Evolutionary conservation across 2,329 filamentous ascomycete genomes (phyloP).

Genomic region (Coniochaeta sp.): DNA sequence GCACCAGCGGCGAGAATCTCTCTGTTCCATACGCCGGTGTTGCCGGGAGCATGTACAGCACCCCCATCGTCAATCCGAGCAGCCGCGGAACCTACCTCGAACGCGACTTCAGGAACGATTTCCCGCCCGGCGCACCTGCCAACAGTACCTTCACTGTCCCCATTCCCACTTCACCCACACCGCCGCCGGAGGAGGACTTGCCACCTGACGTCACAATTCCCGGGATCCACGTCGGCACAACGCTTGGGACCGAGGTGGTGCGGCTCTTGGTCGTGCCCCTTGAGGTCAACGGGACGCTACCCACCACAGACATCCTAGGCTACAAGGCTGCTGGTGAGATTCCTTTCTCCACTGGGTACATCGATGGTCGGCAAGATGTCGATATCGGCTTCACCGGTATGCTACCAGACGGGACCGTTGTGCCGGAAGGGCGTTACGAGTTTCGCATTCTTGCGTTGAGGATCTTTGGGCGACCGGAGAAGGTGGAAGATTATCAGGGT

Average conservation of each 20-base stretch:
- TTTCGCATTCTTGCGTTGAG: conserved; percentile 4
- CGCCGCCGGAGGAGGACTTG: neutral
- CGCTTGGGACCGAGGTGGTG: neutral
- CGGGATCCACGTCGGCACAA: neutral
- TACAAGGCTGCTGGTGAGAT: neutral
- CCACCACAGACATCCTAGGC: neutral
- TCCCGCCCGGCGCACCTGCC: neutral
- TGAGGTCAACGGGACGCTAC: neutral
- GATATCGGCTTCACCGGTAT: neutral
- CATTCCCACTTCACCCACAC: neutral
- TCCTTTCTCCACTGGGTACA: neutral
- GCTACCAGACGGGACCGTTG: neutral
- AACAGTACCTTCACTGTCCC: conserved; percentile 1
- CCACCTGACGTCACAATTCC: neutral
- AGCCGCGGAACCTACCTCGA: conserved; percentile 10
- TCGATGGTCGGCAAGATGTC: neutral
- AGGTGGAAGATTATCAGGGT: neutral
- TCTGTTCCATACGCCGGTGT: conserved; percentile 32
- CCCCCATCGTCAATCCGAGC: conserved; percentile 4
- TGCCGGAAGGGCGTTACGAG: neutral
- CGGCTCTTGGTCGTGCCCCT: neutral
- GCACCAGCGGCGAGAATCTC: conserved; percentile 25
- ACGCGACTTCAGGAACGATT: conserved; percentile 1
- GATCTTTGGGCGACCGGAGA: neutral
- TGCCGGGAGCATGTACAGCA: conserved; percentile 17